phyloP scores from a whole-genome alignment of 2,329 filamentous ascomycete genomes.

The Aureobasidium pullulans region DNA sequence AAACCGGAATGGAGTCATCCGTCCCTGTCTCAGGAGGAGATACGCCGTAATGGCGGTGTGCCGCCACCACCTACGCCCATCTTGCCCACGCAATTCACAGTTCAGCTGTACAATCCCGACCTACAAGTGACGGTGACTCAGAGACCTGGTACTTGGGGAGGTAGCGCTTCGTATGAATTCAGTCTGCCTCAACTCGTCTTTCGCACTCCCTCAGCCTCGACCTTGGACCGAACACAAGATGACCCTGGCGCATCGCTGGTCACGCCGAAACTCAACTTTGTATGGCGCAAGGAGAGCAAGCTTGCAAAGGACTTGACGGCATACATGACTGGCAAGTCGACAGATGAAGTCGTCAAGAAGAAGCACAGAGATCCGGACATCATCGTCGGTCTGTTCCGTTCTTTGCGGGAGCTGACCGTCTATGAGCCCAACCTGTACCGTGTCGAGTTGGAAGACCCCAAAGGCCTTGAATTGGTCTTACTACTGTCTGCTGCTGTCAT shows the following conservation, averaged over 20 bases:
- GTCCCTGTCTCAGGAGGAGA: slow-evolving; percentile 70
- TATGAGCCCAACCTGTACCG: slow-evolving; percentile 90
- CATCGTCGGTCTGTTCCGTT: slow-evolving; percentile 79
- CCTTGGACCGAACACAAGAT: slow-evolving; percentile 64
- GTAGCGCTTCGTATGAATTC: slow-evolving; percentile 79
- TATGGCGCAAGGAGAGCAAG: slow-evolving; percentile 83
- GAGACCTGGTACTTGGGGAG: slow-evolving; percentile 71
- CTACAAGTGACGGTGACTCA: slow-evolving; percentile 66
- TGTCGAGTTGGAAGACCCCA: slow-evolving; percentile 88
- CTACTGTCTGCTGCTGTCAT: slow-evolving; percentile 54
- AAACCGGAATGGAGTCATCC: slow-evolving; percentile 81
- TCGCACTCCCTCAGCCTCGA: slow-evolving; percentile 67
- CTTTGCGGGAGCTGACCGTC: slow-evolving; percentile 69
- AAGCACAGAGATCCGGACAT: slow-evolving; percentile 91
- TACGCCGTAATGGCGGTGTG: slow-evolving; percentile 60
- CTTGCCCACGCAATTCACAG: slow-evolving; percentile 68
- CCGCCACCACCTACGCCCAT: slow-evolving; percentile 61
- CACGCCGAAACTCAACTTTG: slow-evolving; percentile 71
- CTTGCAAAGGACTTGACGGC: slow-evolving; percentile 83
- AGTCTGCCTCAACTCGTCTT: slow-evolving; percentile 85
- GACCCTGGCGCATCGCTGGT: slow-evolving; percentile 47
- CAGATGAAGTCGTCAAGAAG: slow-evolving; percentile 57
- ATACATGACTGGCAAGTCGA: slow-evolving; percentile 71
- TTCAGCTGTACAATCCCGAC: slow-evolving; percentile 92
- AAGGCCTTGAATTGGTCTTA: slow-evolving; percentile 81